phyloP scores from a whole-genome alignment of 768 basidiomycete species.

The Trametes punicea region DNA sequence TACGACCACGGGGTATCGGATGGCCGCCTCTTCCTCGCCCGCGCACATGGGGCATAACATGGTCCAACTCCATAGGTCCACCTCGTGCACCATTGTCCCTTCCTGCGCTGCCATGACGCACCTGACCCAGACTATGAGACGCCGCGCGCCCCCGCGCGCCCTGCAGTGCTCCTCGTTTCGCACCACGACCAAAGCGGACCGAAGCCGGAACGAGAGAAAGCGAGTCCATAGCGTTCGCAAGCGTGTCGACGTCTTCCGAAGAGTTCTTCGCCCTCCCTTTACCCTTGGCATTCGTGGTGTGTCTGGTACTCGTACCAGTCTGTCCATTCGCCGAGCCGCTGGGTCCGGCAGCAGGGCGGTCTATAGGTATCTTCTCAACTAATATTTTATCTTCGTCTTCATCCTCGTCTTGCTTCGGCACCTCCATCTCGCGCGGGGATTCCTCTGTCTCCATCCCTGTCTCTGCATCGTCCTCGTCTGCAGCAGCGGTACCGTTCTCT shows the following conservation, averaged over 20 bases:
- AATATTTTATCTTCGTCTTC: conserved; percentile 17
- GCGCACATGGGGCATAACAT: not conserved
- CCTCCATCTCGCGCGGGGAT: not conserved
- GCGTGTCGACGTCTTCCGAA: conserved; percentile 40
- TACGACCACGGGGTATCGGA: not conserved
- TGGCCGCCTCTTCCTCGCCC: not conserved
- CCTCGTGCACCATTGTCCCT: not conserved
- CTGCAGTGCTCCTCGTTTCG: conserved; percentile 12
- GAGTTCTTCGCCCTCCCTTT: not conserved
- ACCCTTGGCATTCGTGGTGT: conserved; percentile 20
- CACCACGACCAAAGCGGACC: conserved; percentile 73
- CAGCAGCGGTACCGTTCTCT: conserved; percentile 25
- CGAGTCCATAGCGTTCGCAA: conserved; percentile 46
- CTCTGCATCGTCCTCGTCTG: conserved; percentile 25
- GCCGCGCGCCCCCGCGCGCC: conserved; percentile 1
- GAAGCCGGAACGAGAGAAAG: conserved; percentile 63
- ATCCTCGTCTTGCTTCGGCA: conserved; percentile 6
- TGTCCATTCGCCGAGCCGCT: conserved; percentile 4
- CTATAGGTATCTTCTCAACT: conserved; percentile 8
- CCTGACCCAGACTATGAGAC: not conserved
- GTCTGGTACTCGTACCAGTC: conserved; percentile 4
- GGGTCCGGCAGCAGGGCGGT: conserved; percentile 17
- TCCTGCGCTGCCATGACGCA: not conserved
- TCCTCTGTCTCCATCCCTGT: not conserved
- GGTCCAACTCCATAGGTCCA: conserved; percentile 2